Evolutionary conservation across 192 early-diverging fungal genomes (phyloP).

Genomic region (Backusella tarrabulga): DNA sequence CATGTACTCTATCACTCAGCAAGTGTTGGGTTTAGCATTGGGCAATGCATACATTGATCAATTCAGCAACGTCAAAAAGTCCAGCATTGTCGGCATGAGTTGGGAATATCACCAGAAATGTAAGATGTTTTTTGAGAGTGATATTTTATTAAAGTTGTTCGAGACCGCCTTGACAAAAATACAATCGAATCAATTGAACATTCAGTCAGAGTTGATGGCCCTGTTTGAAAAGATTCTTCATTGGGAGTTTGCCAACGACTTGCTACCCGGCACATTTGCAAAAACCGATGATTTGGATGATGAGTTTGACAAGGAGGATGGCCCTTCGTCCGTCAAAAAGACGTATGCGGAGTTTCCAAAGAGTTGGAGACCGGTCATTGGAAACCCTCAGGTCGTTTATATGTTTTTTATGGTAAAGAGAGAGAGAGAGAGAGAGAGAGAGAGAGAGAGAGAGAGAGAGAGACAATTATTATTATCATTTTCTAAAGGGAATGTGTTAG

Average conservation of each 20-base stretch:
- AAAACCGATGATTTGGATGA: conserved; percentile 4
- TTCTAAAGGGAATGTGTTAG: conserved; percentile 16
- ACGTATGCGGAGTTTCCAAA: conserved; percentile 37
- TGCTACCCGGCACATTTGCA: conserved; percentile 27
- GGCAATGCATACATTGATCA: conserved; percentile 59
- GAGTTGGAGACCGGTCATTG: conserved; percentile 52
- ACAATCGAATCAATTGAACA: conserved; percentile 20
- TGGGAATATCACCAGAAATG: conserved; percentile 67
- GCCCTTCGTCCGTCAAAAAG: conserved; percentile 26
- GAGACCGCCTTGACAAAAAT: conserved; percentile 16
- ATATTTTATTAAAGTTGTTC: conserved; percentile 16
- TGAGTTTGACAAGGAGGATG: conserved; percentile 26
- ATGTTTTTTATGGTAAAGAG: conserved; percentile 63
- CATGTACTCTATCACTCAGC: not conserved
- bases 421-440: too few relatives aligned
- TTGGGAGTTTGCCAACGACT: conserved; percentile 53
- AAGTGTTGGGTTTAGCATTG: conserved; percentile 48
- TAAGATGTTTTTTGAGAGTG: conserved; percentile 56
- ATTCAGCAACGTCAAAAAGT: conserved; percentile 58
- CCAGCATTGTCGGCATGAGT: conserved; percentile 55
- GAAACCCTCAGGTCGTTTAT: conserved; percentile 56
- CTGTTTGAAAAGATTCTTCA: conserved; percentile 48
- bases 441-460: not conserved
- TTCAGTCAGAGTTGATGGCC: conserved; percentile 36
- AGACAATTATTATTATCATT: too few relatives aligned